Percentiles rank a stretch among this genome's conserved stretches.
Evolutionary conservation across 2,329 filamentous ascomycete species (phyloP).

Genomic region (Calcarisporium arbuscula): DNA sequence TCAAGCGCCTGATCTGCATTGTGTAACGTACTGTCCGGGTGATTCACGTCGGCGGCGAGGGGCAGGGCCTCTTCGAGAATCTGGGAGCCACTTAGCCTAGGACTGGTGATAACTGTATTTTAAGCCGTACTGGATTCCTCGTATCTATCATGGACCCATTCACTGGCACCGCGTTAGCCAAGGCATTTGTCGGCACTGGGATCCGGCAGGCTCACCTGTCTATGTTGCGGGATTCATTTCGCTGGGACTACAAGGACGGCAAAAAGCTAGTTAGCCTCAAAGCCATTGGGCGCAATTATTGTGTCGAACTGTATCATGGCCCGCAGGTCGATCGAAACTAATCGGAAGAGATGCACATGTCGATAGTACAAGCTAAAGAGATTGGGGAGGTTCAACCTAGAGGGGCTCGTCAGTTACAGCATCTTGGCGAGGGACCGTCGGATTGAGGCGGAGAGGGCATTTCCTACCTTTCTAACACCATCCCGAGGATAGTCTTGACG

Average conservation of each 20-base stretch:
- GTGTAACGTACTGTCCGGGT: constrained; percentile 29
- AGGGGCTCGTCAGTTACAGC: constrained; percentile 5
- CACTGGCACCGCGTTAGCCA: constrained; percentile 40
- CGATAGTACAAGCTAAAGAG: too few relatives aligned
- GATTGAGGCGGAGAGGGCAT: constrained; percentile 4
- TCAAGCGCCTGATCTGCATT: background rate
- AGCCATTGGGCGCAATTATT: constrained; percentile 13
- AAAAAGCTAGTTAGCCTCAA: constrained; percentile 19
- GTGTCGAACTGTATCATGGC: too few relatives aligned
- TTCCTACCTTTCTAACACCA: constrained; percentile 84
- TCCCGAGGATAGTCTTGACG: constrained; percentile 61
- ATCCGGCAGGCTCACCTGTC: constrained; percentile 52
- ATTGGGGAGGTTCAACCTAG: constrained; percentile 31
- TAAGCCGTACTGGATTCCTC: constrained; percentile 59
- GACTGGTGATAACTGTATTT: background rate
- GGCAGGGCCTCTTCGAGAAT: constrained; percentile 34
- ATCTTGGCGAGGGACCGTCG: background rate
- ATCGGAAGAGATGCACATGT: too few relatives aligned
- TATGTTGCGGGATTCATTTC: constrained; percentile 59
- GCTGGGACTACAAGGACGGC: constrained; percentile 49
- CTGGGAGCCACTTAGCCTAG: constrained; percentile 22
- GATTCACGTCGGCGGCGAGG: constrained; percentile 37
- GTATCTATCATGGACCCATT: constrained; percentile 92
- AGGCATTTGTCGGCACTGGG: constrained; percentile 16
- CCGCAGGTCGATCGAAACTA: too few relatives aligned